These are phyloP conservation scores for Rubroshorea leprosula DNA, from an alignment of 345 rosid species.

Conservation along the genomic window DNA sequence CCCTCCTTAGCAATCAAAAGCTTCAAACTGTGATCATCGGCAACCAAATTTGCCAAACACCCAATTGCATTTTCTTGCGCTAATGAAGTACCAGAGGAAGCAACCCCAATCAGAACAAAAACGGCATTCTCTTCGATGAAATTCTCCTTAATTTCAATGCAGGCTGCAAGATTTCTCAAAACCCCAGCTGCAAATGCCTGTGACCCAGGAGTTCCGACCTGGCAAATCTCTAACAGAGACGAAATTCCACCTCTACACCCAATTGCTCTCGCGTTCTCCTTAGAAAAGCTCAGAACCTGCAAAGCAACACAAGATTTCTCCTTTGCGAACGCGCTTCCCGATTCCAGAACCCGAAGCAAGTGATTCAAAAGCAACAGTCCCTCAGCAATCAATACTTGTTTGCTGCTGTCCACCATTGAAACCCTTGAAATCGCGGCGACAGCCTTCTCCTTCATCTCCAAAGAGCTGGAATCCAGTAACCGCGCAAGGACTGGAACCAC, in stretches of 20 bases:
- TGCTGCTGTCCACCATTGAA: slow-evolving; percentile 71
- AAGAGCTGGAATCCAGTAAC: slow-evolving; percentile 55
- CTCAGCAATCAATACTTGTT: slow-evolving; percentile 65
- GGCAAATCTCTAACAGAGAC: slow-evolving; percentile 73
- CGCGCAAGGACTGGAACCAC: slow-evolving; percentile 70
- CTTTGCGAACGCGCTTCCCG: slow-evolving; percentile 78
- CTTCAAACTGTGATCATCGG: slow-evolving; percentile 52
- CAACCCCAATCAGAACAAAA: slow-evolving; percentile 50
- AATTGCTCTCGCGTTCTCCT: slow-evolving; percentile 76
- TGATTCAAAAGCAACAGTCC: slow-evolving; percentile 69
- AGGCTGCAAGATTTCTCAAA: slow-evolving; percentile 57
- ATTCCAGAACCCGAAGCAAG: slow-evolving; percentile 71
- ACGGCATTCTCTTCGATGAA: slow-evolving; percentile 68
- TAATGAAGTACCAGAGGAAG: slow-evolving; percentile 59
- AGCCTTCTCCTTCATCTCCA: slow-evolving; percentile 63
- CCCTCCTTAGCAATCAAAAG: slow-evolving; percentile 57
- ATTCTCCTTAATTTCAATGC: slow-evolving; percentile 58
- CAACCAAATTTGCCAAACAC: slow-evolving; percentile 64
- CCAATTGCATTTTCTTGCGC: slow-evolving; percentile 80
- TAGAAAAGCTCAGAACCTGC: slow-evolving; percentile 58
- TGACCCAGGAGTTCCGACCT: slow-evolving; percentile 71
- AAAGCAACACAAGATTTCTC: slow-evolving; percentile 84
- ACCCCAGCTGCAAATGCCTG: slow-evolving; percentile 88
- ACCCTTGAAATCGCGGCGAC: slow-evolving; percentile 69
- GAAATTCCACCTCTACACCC: slow-evolving; percentile 88